Conservation (phyloP, 805 yeast species). For the Metschnikowia continentalis region DNA sequence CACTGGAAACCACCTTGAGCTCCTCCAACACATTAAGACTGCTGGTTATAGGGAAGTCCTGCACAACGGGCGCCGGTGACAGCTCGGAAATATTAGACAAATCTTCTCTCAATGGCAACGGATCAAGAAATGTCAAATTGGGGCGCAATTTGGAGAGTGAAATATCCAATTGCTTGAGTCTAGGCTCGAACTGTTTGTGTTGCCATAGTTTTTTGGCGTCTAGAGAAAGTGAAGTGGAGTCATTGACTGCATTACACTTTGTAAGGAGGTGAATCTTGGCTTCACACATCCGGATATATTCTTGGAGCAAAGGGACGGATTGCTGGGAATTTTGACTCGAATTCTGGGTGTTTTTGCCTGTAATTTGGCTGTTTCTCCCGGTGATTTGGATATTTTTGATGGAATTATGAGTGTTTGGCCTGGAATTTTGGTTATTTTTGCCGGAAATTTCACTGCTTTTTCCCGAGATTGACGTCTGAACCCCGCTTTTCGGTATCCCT, state of each 20-base stretch:
- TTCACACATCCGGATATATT: slow-evolving; percentile 25
- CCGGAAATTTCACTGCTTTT: too few relatives aligned
- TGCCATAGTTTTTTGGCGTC: slow-evolving; percentile 33
- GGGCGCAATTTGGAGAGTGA: slow-evolving; percentile 9
- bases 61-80: background rate
- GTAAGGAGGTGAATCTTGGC: slow-evolving; percentile 25
- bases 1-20: background rate
- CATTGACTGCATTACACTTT: slow-evolving; percentile 29
- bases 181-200: slow-evolving; percentile 23
- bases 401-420: too few relatives aligned
- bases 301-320: slow-evolving; percentile 14
- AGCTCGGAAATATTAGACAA: slow-evolving; percentile 10
- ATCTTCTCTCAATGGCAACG: slow-evolving; percentile 8
- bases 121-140: slow-evolving; percentile 15
- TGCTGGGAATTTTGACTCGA: background rate
- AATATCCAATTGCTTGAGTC: slow-evolving; percentile 18
- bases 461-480: too few relatives aligned
- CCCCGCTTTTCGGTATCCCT: too few relatives aligned
- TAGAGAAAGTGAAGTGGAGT: slow-evolving; percentile 35
- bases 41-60: background rate
- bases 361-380: background rate
- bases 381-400: too few relatives aligned
- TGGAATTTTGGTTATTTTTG: too few relatives aligned
- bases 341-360: slow-evolving; percentile 1
- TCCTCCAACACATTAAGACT: background rate